Evolutionary conservation across 2,329 filamentous ascomycete genomes (phyloP), one percentile per base, ranked within the genome.

Genomic region (Onygena corvina): DNA sequence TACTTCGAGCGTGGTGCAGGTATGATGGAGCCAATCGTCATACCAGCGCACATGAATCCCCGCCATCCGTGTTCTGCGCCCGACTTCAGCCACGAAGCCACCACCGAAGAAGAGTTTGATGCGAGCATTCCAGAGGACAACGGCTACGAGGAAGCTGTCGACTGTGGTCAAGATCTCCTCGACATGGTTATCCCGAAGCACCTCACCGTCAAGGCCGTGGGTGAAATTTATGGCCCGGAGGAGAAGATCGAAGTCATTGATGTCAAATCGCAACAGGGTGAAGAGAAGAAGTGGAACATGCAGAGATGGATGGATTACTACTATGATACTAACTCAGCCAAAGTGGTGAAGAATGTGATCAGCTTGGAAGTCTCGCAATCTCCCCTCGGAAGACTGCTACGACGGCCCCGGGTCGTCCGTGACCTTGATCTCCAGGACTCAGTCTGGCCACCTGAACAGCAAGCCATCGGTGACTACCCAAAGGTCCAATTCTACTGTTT

Each of bases 401-500:
- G 76, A 50, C 71, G 80, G 34, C 80, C 80, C 1, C 78, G 77
- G 59, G 72, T 81, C 35, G 80, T 83, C 12, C 76, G 80, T 31
- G 78, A 83, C 52, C 73, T 83, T 36, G 71, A 73, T 54, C 59
- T 75, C 36, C 72, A 74, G 54, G 72, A 75, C 57, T 63, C 67
- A 12, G 72, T 75, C 11, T 76, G 72, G 72, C 71, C 73, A 21
- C 59, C 64, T 8, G 71, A 74, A 42, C 57, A 71, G n/a, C 62
- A 71, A 58, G 74, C 76, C 44, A 72, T 75, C 54, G 71, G 72
- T 25, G 73, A 79, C 48, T 77, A 72, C 50, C 77, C 79, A 4
- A 76, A 79, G 51, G 80, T 84, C 5, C 79, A 82, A 52, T 83
- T 80, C 58, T 82, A 82, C 65, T 81, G 78, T 59, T 66, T 84